Conservation (phyloP, 2,329 filamentous ascomycete species). For the Microsporum audouinii region DNA sequence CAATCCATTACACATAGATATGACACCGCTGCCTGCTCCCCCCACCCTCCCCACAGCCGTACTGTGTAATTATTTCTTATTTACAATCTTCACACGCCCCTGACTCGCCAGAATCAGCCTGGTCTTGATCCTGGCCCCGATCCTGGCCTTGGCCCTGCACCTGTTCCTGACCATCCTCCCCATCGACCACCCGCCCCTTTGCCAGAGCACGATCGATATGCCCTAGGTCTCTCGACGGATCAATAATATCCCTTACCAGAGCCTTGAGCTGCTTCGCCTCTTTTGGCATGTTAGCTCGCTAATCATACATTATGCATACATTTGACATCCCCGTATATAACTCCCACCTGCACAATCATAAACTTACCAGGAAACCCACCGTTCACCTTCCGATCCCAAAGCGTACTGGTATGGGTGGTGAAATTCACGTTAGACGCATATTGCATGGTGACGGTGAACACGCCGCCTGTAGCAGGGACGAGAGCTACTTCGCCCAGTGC, state of each 20-base stretch:
- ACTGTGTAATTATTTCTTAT: not conserved
- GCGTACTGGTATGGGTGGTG: constrained; percentile 40
- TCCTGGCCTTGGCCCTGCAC: not conserved
- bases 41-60: not conserved
- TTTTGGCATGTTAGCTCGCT: constrained; percentile 12
- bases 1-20: no score
- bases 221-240: constrained; percentile 65
- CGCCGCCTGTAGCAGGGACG: constrained; percentile 70
- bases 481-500: constrained; percentile 78
- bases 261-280: constrained; percentile 88
- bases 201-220: constrained; percentile 56
- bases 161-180: not conserved
- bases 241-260: constrained; percentile 67
- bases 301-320: not conserved
- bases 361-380: constrained; percentile 68
- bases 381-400: constrained; percentile 83
- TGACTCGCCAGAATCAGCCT: not conserved
- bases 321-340: not conserved
- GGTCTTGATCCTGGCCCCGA: not conserved
- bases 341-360: not conserved
- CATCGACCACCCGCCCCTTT: constrained; percentile 6
- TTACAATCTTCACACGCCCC: not conserved
- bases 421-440: constrained; percentile 18
- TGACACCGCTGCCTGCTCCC: no score
- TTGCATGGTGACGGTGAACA: constrained; percentile 62